Conservation (phyloP, 345 rosid genomes). For the Anastatica hierochuntica region DNA sequence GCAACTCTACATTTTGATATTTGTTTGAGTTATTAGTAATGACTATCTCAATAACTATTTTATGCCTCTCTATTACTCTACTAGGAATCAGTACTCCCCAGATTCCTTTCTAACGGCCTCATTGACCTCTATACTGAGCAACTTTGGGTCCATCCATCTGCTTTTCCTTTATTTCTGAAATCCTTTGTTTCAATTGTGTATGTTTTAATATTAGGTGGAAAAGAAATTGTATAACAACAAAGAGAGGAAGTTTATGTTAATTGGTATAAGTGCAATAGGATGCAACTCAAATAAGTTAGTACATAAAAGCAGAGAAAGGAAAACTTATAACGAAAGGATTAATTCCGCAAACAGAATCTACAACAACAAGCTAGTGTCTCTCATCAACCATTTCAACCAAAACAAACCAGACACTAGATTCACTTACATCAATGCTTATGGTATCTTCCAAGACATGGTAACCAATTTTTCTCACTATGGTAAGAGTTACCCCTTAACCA, state of each 20-base stretch:
- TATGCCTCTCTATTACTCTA: slow-evolving; percentile 57
- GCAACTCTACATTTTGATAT: no score
- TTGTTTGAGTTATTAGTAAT: no score
- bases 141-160: slow-evolving; percentile 52
- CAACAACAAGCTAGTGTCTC: slow-evolving; percentile 54
- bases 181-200: neutral
- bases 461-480: slow-evolving; percentile 29
- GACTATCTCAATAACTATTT: slow-evolving; percentile 93
- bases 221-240: slow-evolving; percentile 63
- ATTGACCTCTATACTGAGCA: slow-evolving; percentile 50
- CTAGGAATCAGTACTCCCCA: slow-evolving; percentile 42
- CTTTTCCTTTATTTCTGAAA: neutral
- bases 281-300: slow-evolving; percentile 81
- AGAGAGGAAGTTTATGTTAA: slow-evolving; percentile 70
- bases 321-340: slow-evolving; percentile 50
- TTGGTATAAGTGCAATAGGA: slow-evolving; percentile 77
- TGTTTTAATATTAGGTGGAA: no score
- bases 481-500: neutral
- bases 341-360: slow-evolving; percentile 65
- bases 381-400: slow-evolving; percentile 55
- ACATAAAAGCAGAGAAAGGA: slow-evolving; percentile 54
- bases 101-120: slow-evolving; percentile 51
- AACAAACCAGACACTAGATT: slow-evolving; percentile 49
- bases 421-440: slow-evolving; percentile 61
- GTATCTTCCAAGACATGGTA: slow-evolving; percentile 56